These are phyloP conservation scores for Letharia lupina DNA, from an alignment of 495 filamentous ascomycete species.

Conservation along the genomic window DNA sequence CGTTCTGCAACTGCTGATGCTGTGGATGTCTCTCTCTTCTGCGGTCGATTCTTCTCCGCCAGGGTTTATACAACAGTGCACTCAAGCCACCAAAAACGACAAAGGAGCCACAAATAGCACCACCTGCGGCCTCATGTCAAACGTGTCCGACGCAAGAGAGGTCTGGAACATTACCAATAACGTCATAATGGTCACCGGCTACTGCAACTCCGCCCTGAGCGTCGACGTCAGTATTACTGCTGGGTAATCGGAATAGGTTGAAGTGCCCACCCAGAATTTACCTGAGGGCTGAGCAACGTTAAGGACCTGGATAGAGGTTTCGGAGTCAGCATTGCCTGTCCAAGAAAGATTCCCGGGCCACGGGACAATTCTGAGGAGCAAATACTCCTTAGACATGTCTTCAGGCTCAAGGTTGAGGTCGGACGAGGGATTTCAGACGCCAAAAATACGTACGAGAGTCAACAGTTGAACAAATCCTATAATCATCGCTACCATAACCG, in stretches of 20 bases:
- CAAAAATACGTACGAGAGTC: conserved; percentile 38
- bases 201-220: conserved; percentile 56
- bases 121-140: conserved; percentile 32
- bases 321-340: not conserved
- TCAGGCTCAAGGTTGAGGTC: not conserved
- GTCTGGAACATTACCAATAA: conserved; percentile 49
- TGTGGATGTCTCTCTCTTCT: conserved; percentile 20
- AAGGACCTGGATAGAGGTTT: conserved; percentile 33
- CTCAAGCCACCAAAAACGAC: conserved; percentile 64
- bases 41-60: conserved; percentile 55
- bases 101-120: conserved; percentile 74
- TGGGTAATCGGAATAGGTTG: not conserved
- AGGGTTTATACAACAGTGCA: conserved; percentile 65
- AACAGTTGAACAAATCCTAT: conserved; percentile 83
- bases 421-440: not conserved
- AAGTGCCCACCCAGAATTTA: conserved; percentile 55
- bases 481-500: conserved; percentile 75
- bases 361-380: not conserved
- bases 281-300: conserved; percentile 67
- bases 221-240: not conserved
- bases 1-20: conserved; percentile 4
- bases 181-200: conserved; percentile 74
- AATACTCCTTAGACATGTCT: not conserved
- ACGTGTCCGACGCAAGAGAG: not conserved
- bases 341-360: not conserved